A percentile compares a stretch with the other conserved stretches of the same genome.
Conservation (phyloP, 1,284 basidiomycete genomes). For the Ustilago xerochloae region DNA sequence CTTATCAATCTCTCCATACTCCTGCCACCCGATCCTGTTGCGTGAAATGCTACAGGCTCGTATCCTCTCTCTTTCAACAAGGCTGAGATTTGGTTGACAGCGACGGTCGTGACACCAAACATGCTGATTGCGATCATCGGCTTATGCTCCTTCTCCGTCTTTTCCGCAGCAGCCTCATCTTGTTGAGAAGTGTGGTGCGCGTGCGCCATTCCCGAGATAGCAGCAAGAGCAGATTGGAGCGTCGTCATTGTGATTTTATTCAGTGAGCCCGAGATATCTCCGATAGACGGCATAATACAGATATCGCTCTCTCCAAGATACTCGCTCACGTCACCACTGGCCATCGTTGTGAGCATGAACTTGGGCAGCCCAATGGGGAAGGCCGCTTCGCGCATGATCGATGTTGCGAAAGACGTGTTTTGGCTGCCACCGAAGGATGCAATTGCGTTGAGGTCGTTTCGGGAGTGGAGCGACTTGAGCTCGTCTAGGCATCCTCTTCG, state of each 20-base stretch:
- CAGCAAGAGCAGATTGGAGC: conserved; percentile 22
- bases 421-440: conserved; percentile 46
- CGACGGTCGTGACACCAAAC: conserved; percentile 44
- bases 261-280: conserved; percentile 44
- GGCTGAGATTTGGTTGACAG: conserved; percentile 33
- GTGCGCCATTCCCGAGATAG: conserved; percentile 43
- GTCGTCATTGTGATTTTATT: conserved; percentile 37
- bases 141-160: conserved; percentile 3
- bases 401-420: conserved; percentile 38
- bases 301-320: conserved; percentile 46
- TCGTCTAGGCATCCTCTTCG: conserved; percentile 11
- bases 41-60: conserved; percentile 47
- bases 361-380: conserved; percentile 46
- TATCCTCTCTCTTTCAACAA: conserved; percentile 24
- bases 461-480: conserved; percentile 3
- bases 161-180: neutral
- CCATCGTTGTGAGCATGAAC: conserved; percentile 47
- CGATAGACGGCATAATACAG: conserved; percentile 41
- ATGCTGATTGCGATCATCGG: conserved; percentile 42
- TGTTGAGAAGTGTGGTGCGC: neutral
- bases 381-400: conserved; percentile 31
- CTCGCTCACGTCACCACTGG: conserved; percentile 34
- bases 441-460: conserved; percentile 17
- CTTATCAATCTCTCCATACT: conserved; percentile 44
- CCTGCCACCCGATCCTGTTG: conserved; percentile 37